Percentiles rank a stretch among this genome's conserved stretches.
Evolutionary conservation across 768 basidiomycete genomes (phyloP).

Genomic region (Gymnopilus junonius): DNA sequence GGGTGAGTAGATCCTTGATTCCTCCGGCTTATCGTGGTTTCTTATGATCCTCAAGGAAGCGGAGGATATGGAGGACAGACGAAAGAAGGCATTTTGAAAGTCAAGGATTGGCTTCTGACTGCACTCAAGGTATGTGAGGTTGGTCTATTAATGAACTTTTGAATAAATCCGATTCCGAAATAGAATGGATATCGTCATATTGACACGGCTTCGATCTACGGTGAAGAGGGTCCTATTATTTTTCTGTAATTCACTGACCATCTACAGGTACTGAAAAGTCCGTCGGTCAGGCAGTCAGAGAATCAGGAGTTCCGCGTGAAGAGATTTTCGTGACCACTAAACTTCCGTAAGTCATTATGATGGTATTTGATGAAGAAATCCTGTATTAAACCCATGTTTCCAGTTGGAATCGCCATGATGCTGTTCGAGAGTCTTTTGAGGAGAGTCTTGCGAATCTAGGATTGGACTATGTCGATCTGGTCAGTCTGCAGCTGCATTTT

Average conservation of each 20-base stretch:
- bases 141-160: not conserved
- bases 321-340: conserved; percentile 57
- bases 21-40: not conserved
- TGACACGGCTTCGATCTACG: conserved; percentile 42
- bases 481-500: conserved; percentile 12
- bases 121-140: conserved; percentile 39
- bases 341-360: conserved; percentile 35
- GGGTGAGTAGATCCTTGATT: conserved; percentile 24
- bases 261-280: conserved; percentile 39
- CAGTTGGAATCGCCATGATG: conserved; percentile 42
- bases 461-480: conserved; percentile 53
- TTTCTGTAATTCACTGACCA: not conserved
- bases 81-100: conserved; percentile 38
- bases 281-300: conserved; percentile 49
- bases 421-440: conserved; percentile 45
- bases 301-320: conserved; percentile 51
- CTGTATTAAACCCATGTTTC: not conserved
- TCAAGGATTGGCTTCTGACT: conserved; percentile 41
- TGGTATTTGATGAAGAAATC: no score
- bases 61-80: conserved; percentile 42
- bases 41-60: conserved; percentile 28
- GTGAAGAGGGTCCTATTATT: conserved; percentile 15
- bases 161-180: not conserved
- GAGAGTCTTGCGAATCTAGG: conserved; percentile 43
- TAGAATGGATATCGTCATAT: conserved; percentile 47